Base-by-base conservation (phyloP, 768 basidiomycete genomes). In the Cytidiella melzeri region DNA sequence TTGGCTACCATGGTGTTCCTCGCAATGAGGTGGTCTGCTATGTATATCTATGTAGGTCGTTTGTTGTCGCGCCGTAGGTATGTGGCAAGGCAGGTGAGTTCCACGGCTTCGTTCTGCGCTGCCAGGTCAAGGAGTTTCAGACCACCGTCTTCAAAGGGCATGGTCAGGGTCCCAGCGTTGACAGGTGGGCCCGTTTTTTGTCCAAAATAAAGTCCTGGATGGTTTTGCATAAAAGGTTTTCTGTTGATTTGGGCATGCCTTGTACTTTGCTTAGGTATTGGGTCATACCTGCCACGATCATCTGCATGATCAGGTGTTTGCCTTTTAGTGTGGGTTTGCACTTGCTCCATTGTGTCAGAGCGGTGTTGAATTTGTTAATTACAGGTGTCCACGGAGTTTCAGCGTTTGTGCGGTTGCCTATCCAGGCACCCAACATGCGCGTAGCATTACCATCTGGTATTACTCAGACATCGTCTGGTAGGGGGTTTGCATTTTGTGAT, bases 191-290 rank as follows among this genome's bases (percentile, higher is more conserved):
- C 11, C n/a, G 37, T 6, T 21, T 26, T 3, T 18, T 42, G 11
- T 48, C 26, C 52, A 41, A 53, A 10, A 53, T n/a, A 36, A 43
- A 53, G 30, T 27, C 15, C 7, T 46, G 19, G 0, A 53, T 50
- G 1, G 43, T 21, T 24, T 42, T 44, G 4, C 21, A 15, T 0
- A 52, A 19, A 0, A 10, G 11, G 0, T 40, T 48, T 40, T 55
- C 54, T 0, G 55, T 34, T 0, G 15, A 1, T 18, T 41, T 41
- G 0, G 61, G 63, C 64, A 65, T 65, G 2, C 64, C 60, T 41
- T 64, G 62, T 0, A 61, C 58, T 7, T 47, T 51, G 0, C 61
- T 54, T 1, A 61, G 46, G 49, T 57, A 65, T 50, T 66, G 66
- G 3, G 62, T 61, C 48, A 47, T 56, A 0, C 58, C 59, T 0